Base-by-base conservation (phyloP, 139 green algal genomes). In the Chlamydomonas incerta region DNA sequence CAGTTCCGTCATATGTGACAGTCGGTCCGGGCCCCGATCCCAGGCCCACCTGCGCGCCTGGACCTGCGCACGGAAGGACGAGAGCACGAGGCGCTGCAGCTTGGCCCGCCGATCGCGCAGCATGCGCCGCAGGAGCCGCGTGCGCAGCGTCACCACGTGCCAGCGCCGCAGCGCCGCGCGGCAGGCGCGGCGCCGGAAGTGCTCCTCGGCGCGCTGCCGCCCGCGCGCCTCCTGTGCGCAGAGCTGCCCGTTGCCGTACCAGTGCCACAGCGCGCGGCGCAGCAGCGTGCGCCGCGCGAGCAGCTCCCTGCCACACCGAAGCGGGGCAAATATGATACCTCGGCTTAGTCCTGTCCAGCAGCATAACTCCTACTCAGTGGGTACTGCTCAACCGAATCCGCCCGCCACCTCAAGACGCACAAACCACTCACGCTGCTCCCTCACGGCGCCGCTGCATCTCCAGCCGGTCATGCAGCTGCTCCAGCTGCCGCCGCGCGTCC, bases 231-330 rank as follows among this genome's bases (percentile, higher is more conserved):
- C 20, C 0, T 31, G n/a, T 2, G 29, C 10, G 28, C 34, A 62
- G 21, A 62, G 18, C 0, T 9, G 52, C 14, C 47, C 67, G 80
- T 75, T 76, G 66, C 18, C 67, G 1, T 67, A 33, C 66, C 66
- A 85, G 80, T 69, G 80, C 18, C 66, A 14, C 50, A 85, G 33
- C 66, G 60, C 80, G 33, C 66, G 66, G 33, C 80, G 80, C 80
- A 77, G 66, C 9, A 85, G 67, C 21, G 60, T n/a, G 5, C 66
- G 67, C 15, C 80, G 41, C 33, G 65, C 66, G 21, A 76, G 80
- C 31, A 28, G 50, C 2, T 85, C 67, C 50, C 80, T 85, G 80
- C 10, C 21, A 50, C 41, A 50, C 41, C 5, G 6, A 50, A n/a
- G n/a, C n/a, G n/a, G n/a, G n/a, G n/a, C n/a, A n/a, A n/a, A n/a